A percentile compares a stretch with the other conserved stretches of the same genome.
These are phyloP conservation scores for Thelonectria rubi DNA, from an alignment of 2,329 filamentous ascomycete genomes.

Conservation along the genomic window DNA sequence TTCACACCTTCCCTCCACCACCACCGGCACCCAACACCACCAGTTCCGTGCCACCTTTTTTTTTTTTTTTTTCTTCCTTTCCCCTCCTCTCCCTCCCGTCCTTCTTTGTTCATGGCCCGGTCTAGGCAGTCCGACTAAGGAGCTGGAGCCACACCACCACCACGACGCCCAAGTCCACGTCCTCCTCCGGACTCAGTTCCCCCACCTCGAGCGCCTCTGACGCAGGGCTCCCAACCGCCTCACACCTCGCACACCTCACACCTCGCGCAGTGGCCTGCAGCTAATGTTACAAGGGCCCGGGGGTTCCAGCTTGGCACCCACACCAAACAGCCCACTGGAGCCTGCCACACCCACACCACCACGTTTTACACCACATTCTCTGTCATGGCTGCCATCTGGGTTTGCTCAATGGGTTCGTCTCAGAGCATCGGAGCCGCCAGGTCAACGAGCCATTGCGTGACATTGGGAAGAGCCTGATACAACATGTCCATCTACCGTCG, in stretches of 20 bases:
- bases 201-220: slow-evolving; percentile 10
- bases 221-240: not conserved
- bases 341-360: slow-evolving; percentile 17
- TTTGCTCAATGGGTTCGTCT: not conserved
- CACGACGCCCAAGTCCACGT: not conserved
- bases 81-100: not conserved
- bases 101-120: too few relatives aligned
- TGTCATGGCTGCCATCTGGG: not conserved
- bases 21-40: not conserved
- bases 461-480: too few relatives aligned
- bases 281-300: not conserved
- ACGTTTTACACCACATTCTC: slow-evolving; percentile 17
- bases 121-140: slow-evolving; percentile 16
- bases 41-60: not conserved
- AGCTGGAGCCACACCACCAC: slow-evolving; percentile 15
- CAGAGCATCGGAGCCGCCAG: too few relatives aligned
- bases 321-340: slow-evolving; percentile 20
- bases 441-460: too few relatives aligned
- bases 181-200: not conserved
- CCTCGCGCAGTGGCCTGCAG: not conserved
- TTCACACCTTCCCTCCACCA: slow-evolving; percentile 13
- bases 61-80: slow-evolving; percentile 6
- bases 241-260: not conserved
- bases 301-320: not conserved
- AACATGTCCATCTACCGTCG: too few relatives aligned